Evolutionary conservation across 164 flowering plant species (phyloP).

Genomic region (Piper longum): DNA sequence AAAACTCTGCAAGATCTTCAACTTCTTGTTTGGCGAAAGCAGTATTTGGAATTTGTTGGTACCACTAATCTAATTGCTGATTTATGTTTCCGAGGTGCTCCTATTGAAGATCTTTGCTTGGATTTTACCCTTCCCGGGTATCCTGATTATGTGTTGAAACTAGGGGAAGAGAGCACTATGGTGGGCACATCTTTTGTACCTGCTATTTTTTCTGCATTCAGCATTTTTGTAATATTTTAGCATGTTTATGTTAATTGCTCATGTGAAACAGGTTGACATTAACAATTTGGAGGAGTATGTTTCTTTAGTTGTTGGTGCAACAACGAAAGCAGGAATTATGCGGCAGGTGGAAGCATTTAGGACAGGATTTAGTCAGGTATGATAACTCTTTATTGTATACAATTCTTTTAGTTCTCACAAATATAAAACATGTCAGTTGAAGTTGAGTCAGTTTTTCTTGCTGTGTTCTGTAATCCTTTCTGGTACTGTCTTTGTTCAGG

Average conservation of each 20-base stretch:
- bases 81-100: slow-evolving; percentile 55
- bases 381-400: not conserved
- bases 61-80: slow-evolving; percentile 23
- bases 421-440: not conserved
- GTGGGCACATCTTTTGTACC: not conserved
- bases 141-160: slow-evolving; percentile 69
- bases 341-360: slow-evolving; percentile 89
- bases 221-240: not conserved
- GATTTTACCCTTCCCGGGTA: slow-evolving; percentile 98
- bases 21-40: slow-evolving; percentile 60
- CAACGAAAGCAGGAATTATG: slow-evolving; percentile 69
- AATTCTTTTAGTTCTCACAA: not conserved
- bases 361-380: slow-evolving; percentile 91
- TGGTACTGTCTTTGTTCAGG: slow-evolving; percentile 26
- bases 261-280: slow-evolving; percentile 49
- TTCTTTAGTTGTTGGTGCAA: slow-evolving; percentile 79
- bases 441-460: not conserved
- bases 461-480: not conserved
- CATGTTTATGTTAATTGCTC: not conserved
- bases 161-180: slow-evolving; percentile 65
- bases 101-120: slow-evolving; percentile 71
- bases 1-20: slow-evolving; percentile 76
- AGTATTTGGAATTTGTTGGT: slow-evolving; percentile 44
- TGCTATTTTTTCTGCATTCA: not conserved
- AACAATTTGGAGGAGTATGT: slow-evolving; percentile 77